Percentiles rank a stretch among this genome's conserved stretches.
These are phyloP conservation scores for Lasiosphaeria hispida DNA, from an alignment of 495 filamentous ascomycete species.

Conservation along the genomic window DNA sequence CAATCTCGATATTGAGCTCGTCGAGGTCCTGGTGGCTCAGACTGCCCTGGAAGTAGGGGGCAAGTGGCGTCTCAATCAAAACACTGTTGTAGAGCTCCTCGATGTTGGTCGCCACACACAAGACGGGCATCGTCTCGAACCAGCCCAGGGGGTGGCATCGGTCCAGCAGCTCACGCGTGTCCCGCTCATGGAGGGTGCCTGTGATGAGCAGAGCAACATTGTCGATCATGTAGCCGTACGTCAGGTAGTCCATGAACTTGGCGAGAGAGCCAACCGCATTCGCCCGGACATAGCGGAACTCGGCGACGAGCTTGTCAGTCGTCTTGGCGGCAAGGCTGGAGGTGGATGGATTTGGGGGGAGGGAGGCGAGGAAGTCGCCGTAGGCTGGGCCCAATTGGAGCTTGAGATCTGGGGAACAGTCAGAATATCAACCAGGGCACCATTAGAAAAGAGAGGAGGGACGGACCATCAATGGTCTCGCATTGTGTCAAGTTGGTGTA, in stretches of 20 bases:
- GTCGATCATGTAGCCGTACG: constrained; percentile 99
- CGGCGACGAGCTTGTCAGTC: constrained; percentile 95
- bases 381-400: constrained; percentile 95
- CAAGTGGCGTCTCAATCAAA: constrained; percentile 91
- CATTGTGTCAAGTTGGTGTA: constrained; percentile 97
- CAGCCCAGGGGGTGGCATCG: constrained; percentile 95
- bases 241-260: constrained; percentile 95
- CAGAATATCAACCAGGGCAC: neutral
- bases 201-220: constrained; percentile 98
- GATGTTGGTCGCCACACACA: constrained; percentile 96
- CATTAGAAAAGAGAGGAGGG: neutral
- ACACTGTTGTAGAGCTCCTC: constrained; percentile 99
- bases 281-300: constrained; percentile 93
- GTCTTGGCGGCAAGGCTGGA: constrained; percentile 91
- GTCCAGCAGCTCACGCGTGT: constrained; percentile 92
- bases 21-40: constrained; percentile 94
- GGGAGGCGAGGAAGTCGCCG: constrained; percentile 91
- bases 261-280: constrained; percentile 87
- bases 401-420: constrained; percentile 72
- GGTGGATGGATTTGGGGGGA: constrained; percentile 95
- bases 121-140: constrained; percentile 98
- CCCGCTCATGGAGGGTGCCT: constrained; percentile 94
- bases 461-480: constrained; percentile 90
- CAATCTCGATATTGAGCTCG: constrained; percentile 98
- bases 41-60: constrained; percentile 94